These are phyloP conservation scores for Kalmusia sp. DNA, from an alignment of 2,329 filamentous ascomycete species.

Conservation along the genomic window DNA sequence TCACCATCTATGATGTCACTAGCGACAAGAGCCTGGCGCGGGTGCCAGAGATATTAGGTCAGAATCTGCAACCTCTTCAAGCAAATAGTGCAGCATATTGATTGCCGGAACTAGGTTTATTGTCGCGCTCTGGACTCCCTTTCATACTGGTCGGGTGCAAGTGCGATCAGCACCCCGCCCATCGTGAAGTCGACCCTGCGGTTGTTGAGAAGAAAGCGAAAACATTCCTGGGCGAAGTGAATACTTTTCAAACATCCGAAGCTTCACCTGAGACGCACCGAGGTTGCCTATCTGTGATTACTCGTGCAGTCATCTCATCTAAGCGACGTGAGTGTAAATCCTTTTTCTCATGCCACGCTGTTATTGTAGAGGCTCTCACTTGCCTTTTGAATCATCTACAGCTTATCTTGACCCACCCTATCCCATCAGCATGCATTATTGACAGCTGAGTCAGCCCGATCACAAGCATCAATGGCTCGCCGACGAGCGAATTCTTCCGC, in stretches of 20 bases:
- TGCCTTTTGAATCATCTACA: not conserved
- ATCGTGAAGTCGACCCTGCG: slow-evolving; percentile 74
- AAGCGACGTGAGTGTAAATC: slow-evolving; percentile 68
- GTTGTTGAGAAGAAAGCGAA: slow-evolving; percentile 70
- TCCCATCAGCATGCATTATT: slow-evolving; percentile 14
- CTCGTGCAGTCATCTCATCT: slow-evolving; percentile 72
- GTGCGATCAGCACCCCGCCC: slow-evolving; percentile 77
- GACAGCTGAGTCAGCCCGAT: slow-evolving; percentile 31
- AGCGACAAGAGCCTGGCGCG: slow-evolving; percentile 76
- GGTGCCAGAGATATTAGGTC: slow-evolving; percentile 79
- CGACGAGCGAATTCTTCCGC: slow-evolving; percentile 55
- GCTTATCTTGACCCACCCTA: not conserved
- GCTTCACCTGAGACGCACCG: slow-evolving; percentile 75
- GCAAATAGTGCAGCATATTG: slow-evolving; percentile 19
- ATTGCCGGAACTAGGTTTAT: slow-evolving; percentile 64
- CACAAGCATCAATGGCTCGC: slow-evolving; percentile 47
- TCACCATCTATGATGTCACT: slow-evolving; percentile 88
- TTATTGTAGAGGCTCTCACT: not conserved
- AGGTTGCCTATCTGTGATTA: slow-evolving; percentile 76
- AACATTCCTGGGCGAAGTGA: slow-evolving; percentile 67
- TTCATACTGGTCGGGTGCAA: slow-evolving; percentile 87
- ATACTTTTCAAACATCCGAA: slow-evolving; percentile 75
- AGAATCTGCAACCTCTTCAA: slow-evolving; percentile 49
- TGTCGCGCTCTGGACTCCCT: slow-evolving; percentile 75
- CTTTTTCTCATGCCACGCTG: not conserved